Evolutionary conservation across 2,329 filamentous ascomycete genomes (phyloP), one percentile per base, ranked within the genome.

Genomic region (Grosmannia serpens): DNA sequence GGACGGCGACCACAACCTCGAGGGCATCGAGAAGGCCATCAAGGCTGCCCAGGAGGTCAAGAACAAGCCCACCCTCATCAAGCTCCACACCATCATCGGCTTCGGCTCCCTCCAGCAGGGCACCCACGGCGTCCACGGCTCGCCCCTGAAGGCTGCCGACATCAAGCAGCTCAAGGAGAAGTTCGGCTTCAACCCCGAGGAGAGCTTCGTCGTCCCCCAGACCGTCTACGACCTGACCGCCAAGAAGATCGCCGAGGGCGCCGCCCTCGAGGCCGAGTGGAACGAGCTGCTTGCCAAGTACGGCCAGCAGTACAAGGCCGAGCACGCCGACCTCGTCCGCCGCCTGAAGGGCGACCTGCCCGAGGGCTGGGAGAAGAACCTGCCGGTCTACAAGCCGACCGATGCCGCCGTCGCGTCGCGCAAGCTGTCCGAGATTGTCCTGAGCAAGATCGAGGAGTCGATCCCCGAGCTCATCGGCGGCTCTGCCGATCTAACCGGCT

Each of bases 11-110:
- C 75, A 83, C 73, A 90, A 97, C 76, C 85, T 96, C 59, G 86
- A 85, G 65, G 85, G 75, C 70, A 97, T 99, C 62, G 91, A 95
- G 79, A 84, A 81, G 63, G 94, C 94, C 67, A 88, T 99, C 74
- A 83, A 85, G 74, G 83, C 88, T 78, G 88, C 85, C 73, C 85
- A 92, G 80, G 79, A 85, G 65, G 88, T 95, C 75, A 97, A 85
- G 75, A 84, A 97, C 82, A 99, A 97, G 87, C 94, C 94, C 64
- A 88, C 91, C 62, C 79, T 99, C 70, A 96, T 99, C 81, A 91
- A 95, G 81, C 85, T 99, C 68, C 91, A 86, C 73, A 99, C 94
- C 71, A 97, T 89, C 74, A 99, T 99, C 71, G 94, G 94, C 69
- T 99, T 87, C 77, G 94, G 94, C 68, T 97, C 94, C 67, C 84